Base-by-base conservation (phyloP, 768 basidiomycete genomes). In the Pisolithus orientalis region DNA sequence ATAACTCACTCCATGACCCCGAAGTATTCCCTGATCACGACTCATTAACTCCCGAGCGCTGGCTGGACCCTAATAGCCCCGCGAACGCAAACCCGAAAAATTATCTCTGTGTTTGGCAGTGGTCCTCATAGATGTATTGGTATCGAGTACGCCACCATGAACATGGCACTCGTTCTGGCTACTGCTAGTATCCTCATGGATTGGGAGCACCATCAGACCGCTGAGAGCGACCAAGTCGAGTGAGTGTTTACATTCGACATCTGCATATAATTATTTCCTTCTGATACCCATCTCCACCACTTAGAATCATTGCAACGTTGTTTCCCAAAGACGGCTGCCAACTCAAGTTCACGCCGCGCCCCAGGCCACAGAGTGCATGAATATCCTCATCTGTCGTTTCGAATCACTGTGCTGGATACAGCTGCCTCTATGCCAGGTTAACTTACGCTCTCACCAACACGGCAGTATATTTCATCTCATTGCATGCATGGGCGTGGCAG, bases 121-220 rank as follows among this genome's bases (percentile, higher is more conserved):
- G 94, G 94, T 6, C 93, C 94, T 49, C 93, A 97, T 72, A 81
- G 83, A 58, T 94, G 93, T 69, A 92, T 96, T 55, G 94, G 92
- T 28, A 62, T 90, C 48, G 93, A 96, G 68, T 99, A 98, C 65
- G 92, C 94, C 37, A 80, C 77, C 59, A 84, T 93, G 83, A 94
- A 94, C 71, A 92, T 97, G 52, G 86, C 79, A 1, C 77, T 94
- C 17, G 84, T 87, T 4, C 77, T 98, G 27, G 94, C 86, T 5
- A 84, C 83, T n/a, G 94, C 94, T 0, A 79, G 80, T 49, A 78
- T 81, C 32, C 73, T 85, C 63, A 82, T 93, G 73, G 76, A 94
- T 65, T 96, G 86, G 79, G 83, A 94, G 54, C 96, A 98, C 67
- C 80, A 87, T 45, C 44, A 78, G n/a, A 98, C 96, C 0, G 79